These are phyloP conservation scores for Ensete ventricosum DNA, from an alignment of 176 grass and related monocot genomes.

Conservation along the genomic window DNA sequence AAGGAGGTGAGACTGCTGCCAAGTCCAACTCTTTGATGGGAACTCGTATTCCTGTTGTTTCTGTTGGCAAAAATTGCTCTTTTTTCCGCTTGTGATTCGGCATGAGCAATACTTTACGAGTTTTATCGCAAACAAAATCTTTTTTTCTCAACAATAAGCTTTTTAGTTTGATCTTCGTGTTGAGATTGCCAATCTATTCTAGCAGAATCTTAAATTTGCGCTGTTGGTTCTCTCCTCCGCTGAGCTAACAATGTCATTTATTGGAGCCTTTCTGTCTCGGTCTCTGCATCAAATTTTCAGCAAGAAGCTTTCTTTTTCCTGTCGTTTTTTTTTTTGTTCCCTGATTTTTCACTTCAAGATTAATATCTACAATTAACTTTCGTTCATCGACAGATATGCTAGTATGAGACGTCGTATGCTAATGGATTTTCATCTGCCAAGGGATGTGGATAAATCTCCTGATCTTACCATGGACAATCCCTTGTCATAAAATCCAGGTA, in stretches of 20 bases:
- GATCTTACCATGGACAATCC: conserved; percentile 70
- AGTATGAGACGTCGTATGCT: conserved; percentile 54
- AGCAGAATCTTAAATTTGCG: no score
- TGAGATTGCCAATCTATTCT: no score
- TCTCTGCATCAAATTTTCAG: no score
- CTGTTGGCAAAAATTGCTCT: not conserved
- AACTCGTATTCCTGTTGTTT: not conserved
- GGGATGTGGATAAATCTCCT: conserved; percentile 47
- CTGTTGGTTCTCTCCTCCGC: no score
- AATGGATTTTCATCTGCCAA: conserved; percentile 55
- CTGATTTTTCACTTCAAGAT: conserved; percentile 5
- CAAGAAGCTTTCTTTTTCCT: not conserved
- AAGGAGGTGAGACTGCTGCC: conserved; percentile 31
- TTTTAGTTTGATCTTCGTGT: not conserved
- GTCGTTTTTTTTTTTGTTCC: conserved; percentile 1
- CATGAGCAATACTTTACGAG: not conserved
- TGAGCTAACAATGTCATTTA: no score
- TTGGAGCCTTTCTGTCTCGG: no score
- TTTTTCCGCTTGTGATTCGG: not conserved
- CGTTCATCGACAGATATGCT: conserved; percentile 46
- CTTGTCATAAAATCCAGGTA: conserved; percentile 90
- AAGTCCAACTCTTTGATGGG: not conserved
- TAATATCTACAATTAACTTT: conserved; percentile 2
- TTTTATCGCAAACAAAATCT: not conserved
- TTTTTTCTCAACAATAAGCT: not conserved